Percentiles rank a stretch among this genome's conserved stretches.
These are phyloP conservation scores for Annulohypoxylon stygium DNA, from an alignment of 495 filamentous ascomycete genomes.

Conservation along the genomic window DNA sequence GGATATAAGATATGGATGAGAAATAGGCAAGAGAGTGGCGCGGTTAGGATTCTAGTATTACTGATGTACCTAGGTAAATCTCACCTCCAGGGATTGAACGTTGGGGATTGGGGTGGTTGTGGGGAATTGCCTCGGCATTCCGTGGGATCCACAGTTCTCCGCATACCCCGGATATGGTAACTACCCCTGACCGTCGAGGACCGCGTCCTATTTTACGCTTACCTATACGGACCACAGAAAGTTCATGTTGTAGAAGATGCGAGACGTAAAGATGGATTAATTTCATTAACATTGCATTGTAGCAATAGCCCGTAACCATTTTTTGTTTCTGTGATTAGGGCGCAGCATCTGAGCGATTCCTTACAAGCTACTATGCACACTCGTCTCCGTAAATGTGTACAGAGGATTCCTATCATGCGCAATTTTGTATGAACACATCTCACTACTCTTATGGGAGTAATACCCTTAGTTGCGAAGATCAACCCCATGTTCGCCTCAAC, in stretches of 20 bases:
- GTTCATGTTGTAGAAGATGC: neutral
- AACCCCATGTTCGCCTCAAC: neutral
- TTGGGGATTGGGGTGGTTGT: constrained; percentile 21
- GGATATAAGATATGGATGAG: neutral
- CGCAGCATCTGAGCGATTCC: neutral
- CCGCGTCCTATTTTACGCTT: neutral
- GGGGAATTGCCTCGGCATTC: constrained; percentile 40
- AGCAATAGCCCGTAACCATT: constrained; percentile 3
- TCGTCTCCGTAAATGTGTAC: constrained; percentile 6
- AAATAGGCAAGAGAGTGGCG: neutral
- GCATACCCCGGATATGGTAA: constrained; percentile 17
- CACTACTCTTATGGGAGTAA: neutral
- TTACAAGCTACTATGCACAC: neutral
- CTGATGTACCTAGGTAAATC: constrained; percentile 3
- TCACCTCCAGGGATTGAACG: neutral
- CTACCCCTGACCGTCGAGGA: constrained; percentile 13
- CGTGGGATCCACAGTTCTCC: constrained; percentile 27
- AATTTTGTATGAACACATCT: neutral
- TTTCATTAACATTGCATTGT: constrained; percentile 3
- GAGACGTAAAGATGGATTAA: neutral
- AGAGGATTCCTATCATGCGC: neutral
- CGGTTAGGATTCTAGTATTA: neutral
- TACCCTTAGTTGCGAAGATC: neutral
- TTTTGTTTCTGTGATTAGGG: neutral
- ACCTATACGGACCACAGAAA: neutral